Percentiles rank a stretch among this genome's conserved stretches.
Conservation (phyloP, 495 filamentous ascomycete genomes). For the Jackrogersella minutella region DNA sequence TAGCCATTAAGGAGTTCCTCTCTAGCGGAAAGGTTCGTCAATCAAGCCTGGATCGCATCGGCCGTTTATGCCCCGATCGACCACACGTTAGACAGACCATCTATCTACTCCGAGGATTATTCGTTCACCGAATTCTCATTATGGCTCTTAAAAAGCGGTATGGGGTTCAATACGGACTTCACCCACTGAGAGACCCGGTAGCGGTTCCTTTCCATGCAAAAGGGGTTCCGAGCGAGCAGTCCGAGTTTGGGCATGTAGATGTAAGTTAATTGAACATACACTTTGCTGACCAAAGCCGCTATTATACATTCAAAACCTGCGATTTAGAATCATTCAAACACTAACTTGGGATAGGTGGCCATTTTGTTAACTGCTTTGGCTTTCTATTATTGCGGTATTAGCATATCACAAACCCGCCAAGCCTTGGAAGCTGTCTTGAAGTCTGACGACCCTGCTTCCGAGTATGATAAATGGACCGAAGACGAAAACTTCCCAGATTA, state of each 20-base stretch:
- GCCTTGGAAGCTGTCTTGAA: slow-evolving; percentile 51
- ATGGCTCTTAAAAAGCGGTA: slow-evolving; percentile 51
- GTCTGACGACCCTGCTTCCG: slow-evolving; percentile 59
- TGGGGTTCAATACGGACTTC: slow-evolving; percentile 53
- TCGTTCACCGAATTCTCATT: slow-evolving; percentile 50
- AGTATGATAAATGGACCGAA: slow-evolving; percentile 59
- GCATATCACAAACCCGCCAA: slow-evolving; percentile 48
- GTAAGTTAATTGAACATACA: slow-evolving; percentile 8
- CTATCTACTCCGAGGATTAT: slow-evolving; percentile 44
- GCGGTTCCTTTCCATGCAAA: slow-evolving; percentile 59
- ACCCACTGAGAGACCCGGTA: slow-evolving; percentile 48
- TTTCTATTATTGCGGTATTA: slow-evolving; percentile 60
- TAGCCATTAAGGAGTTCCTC: slow-evolving; percentile 50
- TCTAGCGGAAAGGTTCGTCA: slow-evolving; percentile 27
- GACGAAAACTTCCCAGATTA: slow-evolving; percentile 50
- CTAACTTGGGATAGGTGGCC: slow-evolving; percentile 45
- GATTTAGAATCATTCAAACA: background rate
- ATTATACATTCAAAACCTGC: background rate
- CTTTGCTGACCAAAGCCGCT: background rate
- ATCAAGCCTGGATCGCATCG: slow-evolving; percentile 31
- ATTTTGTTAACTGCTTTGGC: slow-evolving; percentile 60
- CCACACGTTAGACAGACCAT: slow-evolving; percentile 39
- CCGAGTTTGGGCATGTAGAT: slow-evolving; percentile 63
- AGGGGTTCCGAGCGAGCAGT: slow-evolving; percentile 57
- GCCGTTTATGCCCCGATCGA: slow-evolving; percentile 38